Base-by-base conservation (phyloP, 2,329 filamentous ascomycete genomes). In the Nemania abortiva region DNA sequence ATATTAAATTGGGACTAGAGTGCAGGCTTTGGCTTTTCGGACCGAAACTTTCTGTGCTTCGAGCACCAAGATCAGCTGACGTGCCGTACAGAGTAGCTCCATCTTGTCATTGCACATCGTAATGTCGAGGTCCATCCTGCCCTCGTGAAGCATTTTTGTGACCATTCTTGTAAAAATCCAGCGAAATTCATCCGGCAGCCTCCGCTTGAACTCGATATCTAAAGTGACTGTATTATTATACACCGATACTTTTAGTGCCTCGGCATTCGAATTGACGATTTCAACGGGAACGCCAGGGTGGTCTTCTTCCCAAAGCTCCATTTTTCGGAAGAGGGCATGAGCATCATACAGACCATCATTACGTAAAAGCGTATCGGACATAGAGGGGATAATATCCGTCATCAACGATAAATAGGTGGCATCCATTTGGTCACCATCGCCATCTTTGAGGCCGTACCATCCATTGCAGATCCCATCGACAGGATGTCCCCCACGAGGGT, bases 181-280 rank as follows among this genome's bases (percentile, higher is more conserved):
- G 18, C 69, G 70, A 9, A 75, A n/a, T 0, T 73, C 74, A 7
- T 74, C 70, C 0, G 77, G 75, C 0, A 78, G 24, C 20, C 70
- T 64, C 15, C 70, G 24, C 58, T 75, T 79, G 60, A 76, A 79
- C 59, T 76, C 73, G 7, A 79, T 71, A 47, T 78, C 75, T 15
- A 79, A 24, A 0, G 71, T 72, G 10, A 75, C 57, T 0, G 74
- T 78, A 3, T 62, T 59, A 45, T 76, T 75, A 18, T 61, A 70
- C 6, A 63, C 65, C 1, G 62, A 10, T 2, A 70, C 56, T 31
- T 72, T n/a, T 61, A 71, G 39, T 0, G 68, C 74, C n/a, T 78
- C 70, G 4, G 63, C 58, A 9, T 74, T 11, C 2, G 69, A 63
- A 42, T 75, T 75, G 0, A 31, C 53, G 0, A 73, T 15, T n/a